Evolutionary conservation across 768 basidiomycete species (phyloP).

Genomic region (Mycena metata): DNA sequence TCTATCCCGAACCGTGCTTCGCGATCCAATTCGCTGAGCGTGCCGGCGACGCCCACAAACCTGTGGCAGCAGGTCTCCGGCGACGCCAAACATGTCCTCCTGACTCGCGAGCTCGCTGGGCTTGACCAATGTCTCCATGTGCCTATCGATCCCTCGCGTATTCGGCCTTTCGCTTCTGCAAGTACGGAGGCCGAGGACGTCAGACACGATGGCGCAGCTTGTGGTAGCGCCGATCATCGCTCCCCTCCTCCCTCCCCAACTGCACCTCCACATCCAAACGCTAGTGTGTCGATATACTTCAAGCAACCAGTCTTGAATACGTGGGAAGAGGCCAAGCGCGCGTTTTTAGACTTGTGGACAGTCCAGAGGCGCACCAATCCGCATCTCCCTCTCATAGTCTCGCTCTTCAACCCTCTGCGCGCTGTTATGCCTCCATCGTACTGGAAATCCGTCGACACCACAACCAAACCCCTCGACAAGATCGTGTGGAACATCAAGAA

Average conservation of each 20-base stretch:
- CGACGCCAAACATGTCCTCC: slow-evolving; percentile 1
- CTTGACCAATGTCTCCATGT: slow-evolving; percentile 12
- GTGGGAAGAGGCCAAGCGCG: background rate
- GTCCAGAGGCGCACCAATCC: slow-evolving; percentile 24
- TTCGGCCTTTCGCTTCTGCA: slow-evolving; percentile 16
- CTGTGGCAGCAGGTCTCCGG: slow-evolving; percentile 31
- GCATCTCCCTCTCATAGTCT: slow-evolving; percentile 31
- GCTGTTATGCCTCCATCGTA: slow-evolving; percentile 24
- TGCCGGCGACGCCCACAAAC: slow-evolving; percentile 34
- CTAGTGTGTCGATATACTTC: background rate
- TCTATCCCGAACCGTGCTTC: slow-evolving; percentile 34
- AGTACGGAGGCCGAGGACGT: background rate
- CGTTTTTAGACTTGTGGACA: slow-evolving; percentile 4
- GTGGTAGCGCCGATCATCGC: background rate
- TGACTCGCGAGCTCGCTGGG: background rate
- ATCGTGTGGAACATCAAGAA: slow-evolving; percentile 30
- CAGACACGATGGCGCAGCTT: background rate
- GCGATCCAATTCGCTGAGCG: slow-evolving; percentile 28
- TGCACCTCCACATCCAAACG: background rate
- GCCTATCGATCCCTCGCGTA: slow-evolving; percentile 7
- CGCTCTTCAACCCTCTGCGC: slow-evolving; percentile 31
- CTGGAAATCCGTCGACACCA: slow-evolving; percentile 19
- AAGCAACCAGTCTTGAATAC: slow-evolving; percentile 14
- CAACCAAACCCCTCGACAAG: background rate
- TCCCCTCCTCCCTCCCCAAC: background rate